Conservation (phyloP, 768 basidiomycete genomes). For the Chalciporus sphaerocephalus region DNA sequence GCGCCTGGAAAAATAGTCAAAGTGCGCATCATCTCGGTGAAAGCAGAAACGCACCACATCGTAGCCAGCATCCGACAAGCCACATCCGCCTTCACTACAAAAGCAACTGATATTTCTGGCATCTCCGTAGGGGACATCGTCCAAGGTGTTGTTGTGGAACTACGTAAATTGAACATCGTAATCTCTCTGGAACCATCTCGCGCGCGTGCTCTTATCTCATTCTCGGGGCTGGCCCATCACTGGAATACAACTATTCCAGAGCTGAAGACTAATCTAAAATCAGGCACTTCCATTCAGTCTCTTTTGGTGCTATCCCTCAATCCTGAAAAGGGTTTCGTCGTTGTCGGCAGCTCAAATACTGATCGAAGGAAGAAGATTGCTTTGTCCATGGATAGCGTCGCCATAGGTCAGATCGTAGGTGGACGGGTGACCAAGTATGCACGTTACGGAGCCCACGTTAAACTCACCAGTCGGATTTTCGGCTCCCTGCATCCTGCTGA, state of each 20-base stretch:
- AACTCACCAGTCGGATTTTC: slow-evolving; percentile 64
- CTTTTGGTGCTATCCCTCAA: slow-evolving; percentile 89
- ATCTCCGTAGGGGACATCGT: slow-evolving; percentile 76
- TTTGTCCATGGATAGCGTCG: slow-evolving; percentile 62
- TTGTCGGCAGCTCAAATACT: slow-evolving; percentile 73
- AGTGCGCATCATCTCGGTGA: slow-evolving; percentile 70
- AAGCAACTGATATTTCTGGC: slow-evolving; percentile 59
- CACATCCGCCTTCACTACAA: slow-evolving; percentile 42
- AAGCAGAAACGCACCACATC: slow-evolving; percentile 58
- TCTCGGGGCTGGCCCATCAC: slow-evolving; percentile 83
- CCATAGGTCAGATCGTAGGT: slow-evolving; percentile 68
- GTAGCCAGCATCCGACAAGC: slow-evolving; percentile 87
- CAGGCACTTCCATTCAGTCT: slow-evolving; percentile 67
- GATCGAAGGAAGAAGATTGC: slow-evolving; percentile 43
- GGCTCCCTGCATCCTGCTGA: slow-evolving; percentile 84
- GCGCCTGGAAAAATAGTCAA: slow-evolving; percentile 78
- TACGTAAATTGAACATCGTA: slow-evolving; percentile 83
- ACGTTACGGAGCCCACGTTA: slow-evolving; percentile 70
- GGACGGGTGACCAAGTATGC: slow-evolving; percentile 78
- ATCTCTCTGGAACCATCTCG: slow-evolving; percentile 66
- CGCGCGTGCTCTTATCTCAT: slow-evolving; percentile 76
- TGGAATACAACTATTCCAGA: slow-evolving; percentile 62
- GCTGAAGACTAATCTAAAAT: slow-evolving; percentile 56
- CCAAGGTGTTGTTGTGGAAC: slow-evolving; percentile 64
- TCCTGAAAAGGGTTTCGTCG: slow-evolving; percentile 78